phyloP scores from a whole-genome alignment of 108 stramenopile genomes.

The Bacterosira constricta region DNA sequence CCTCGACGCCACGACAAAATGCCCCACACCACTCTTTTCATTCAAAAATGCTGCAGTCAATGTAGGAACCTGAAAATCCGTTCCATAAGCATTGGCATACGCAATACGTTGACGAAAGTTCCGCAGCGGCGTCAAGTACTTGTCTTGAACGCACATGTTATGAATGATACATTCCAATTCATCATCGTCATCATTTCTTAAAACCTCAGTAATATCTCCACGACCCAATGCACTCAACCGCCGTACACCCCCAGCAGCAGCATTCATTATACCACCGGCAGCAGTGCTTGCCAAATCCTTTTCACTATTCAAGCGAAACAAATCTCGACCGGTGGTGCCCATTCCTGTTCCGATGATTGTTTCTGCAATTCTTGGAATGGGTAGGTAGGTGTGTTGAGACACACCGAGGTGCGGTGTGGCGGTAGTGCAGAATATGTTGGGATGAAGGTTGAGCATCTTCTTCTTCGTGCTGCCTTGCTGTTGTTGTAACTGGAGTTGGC shows the following conservation, averaged over 20 bases:
- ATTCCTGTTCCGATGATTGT: constrained; percentile 62
- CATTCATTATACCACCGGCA: background rate
- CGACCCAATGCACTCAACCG: background rate
- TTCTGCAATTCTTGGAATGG: constrained; percentile 75
- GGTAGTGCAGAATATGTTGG: constrained; percentile 85
- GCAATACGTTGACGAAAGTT: constrained; percentile 77
- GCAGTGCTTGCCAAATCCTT: background rate
- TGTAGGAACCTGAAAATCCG: constrained; percentile 88
- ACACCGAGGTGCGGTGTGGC: constrained; percentile 87
- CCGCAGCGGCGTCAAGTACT: constrained; percentile 62
- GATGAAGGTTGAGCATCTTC: constrained; percentile 37
- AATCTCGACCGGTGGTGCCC: constrained; percentile 68
- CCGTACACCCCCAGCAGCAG: background rate
- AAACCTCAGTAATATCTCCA: background rate
- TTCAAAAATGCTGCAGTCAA: constrained; percentile 83
- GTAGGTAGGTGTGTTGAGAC: constrained; percentile 75
- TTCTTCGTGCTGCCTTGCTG: constrained; percentile 1
- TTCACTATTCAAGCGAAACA: constrained; percentile 52
- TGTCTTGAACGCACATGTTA: constrained; percentile 46
- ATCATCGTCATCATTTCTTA: constrained; percentile 4
- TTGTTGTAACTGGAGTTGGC: constrained; percentile 40
- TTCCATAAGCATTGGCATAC: constrained; percentile 88
- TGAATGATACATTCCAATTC: constrained; percentile 47
- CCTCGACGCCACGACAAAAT: constrained; percentile 39
- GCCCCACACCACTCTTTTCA: constrained; percentile 59